phyloP scores from a whole-genome alignment of 2,329 filamentous ascomycete genomes.

The Trichoderma arundinaceum region DNA sequence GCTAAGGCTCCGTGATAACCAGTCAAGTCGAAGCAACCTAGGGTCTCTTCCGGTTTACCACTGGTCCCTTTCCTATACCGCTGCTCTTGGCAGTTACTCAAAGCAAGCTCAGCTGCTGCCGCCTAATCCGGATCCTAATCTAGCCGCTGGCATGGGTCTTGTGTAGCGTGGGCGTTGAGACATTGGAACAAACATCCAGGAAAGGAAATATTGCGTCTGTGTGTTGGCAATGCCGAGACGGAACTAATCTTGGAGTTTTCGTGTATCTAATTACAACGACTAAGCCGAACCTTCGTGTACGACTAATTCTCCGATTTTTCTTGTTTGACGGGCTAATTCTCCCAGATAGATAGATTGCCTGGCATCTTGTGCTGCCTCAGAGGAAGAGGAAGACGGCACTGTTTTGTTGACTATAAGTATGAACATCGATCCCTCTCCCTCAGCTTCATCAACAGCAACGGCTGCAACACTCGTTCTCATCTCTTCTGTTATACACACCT shows the following conservation, averaged over 20 bases:
- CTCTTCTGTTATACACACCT: not conserved
- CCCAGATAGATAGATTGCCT: not conserved
- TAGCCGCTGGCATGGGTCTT: not conserved
- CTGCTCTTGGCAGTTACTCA: not conserved
- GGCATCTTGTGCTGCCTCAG: slow-evolving; percentile 3
- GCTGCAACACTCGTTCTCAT: not conserved
- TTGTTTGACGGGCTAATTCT: not conserved
- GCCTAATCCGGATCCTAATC: not conserved
- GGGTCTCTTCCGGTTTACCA: too few species aligned
- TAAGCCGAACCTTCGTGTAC: slow-evolving; percentile 7
- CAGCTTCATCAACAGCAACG: not conserved
- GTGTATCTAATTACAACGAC: slow-evolving; percentile 9
- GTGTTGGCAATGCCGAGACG: not conserved
- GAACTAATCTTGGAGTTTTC: not conserved
- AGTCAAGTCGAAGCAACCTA: not conserved
- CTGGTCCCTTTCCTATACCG: not conserved
- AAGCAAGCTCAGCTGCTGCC: not conserved
- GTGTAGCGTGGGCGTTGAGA: slow-evolving; percentile 1
- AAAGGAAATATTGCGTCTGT: not conserved
- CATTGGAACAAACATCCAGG: not conserved
- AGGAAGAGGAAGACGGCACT: not conserved
- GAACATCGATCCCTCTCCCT: not conserved
- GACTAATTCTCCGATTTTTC: not conserved
- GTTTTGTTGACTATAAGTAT: slow-evolving; percentile 8
- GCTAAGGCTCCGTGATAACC: not conserved